These are phyloP conservation scores for Castanea mollissima DNA, from an alignment of 306 rosid genomes.

Conservation along the genomic window DNA sequence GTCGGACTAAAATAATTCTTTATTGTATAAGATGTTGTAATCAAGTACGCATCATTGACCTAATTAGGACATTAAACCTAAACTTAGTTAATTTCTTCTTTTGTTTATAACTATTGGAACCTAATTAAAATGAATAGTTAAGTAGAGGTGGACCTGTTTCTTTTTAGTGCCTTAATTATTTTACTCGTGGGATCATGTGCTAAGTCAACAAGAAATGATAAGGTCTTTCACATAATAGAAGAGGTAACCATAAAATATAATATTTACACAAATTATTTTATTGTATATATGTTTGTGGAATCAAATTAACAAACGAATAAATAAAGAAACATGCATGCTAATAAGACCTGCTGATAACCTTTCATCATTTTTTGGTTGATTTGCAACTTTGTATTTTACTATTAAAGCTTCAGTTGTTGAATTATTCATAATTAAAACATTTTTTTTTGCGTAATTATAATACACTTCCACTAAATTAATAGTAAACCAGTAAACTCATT, in stretches of 20 bases:
- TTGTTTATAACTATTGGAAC: neutral
- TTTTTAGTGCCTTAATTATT: neutral
- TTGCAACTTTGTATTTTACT: neutral
- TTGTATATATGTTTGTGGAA: neutral
- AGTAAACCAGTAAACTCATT: neutral
- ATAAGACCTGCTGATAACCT: neutral
- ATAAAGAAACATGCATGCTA: no score
- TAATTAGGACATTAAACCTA: neutral
- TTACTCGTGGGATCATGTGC: neutral
- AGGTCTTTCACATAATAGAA: neutral
- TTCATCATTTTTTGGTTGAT: neutral
- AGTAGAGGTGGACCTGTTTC: neutral
- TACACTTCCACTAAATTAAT: neutral
- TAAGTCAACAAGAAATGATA: neutral
- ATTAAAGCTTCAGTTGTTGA: neutral
- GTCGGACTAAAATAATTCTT: neutral
- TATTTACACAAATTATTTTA: neutral
- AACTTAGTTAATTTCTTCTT: neutral
- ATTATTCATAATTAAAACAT: neutral
- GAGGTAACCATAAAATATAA: neutral
- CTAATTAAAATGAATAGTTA: neutral
- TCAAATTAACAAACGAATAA: neutral
- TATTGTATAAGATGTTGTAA: neutral
- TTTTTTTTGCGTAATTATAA: neutral
- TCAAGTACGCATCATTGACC: neutral